These are phyloP conservation scores for Paecilomyces sp. DNA, from an alignment of 2,329 filamentous ascomycete species.

Conservation along the genomic window DNA sequence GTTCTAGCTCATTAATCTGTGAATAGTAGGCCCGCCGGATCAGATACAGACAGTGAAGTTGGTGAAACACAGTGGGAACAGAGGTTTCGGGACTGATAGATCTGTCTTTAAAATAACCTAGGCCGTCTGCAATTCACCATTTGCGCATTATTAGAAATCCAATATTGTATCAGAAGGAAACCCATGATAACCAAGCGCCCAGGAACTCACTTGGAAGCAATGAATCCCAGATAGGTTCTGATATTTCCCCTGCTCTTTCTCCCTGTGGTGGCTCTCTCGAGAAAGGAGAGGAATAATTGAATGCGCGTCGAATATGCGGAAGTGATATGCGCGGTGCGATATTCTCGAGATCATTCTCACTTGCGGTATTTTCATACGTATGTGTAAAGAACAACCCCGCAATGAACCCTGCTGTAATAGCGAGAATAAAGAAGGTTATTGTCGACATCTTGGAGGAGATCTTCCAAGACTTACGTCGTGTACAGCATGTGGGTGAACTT, in stretches of 20 bases:
- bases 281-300: not conserved
- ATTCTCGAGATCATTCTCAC: not conserved
- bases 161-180: not conserved
- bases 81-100: not conserved
- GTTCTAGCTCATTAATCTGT: slow-evolving; percentile 18
- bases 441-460: not conserved
- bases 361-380: not conserved
- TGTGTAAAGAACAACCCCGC: not conserved
- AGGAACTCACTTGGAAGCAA: not conserved
- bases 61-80: slow-evolving; percentile 27
- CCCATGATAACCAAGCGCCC: slow-evolving; percentile 9
- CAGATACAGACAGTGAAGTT: slow-evolving; percentile 34
- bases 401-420: not conserved
- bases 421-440: not conserved
- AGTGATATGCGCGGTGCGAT: not conserved
- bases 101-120: slow-evolving; percentile 30
- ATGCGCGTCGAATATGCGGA: not conserved
- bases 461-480: not conserved
- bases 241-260: not conserved
- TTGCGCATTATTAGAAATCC: not conserved
- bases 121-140: slow-evolving; percentile 17
- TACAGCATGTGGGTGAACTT: not conserved
- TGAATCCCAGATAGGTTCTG: not conserved
- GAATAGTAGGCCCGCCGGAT: slow-evolving; percentile 26
- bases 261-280: not conserved